Evolutionary conservation across 768 basidiomycete genomes (phyloP).

Genomic region (Nevesoporus exiguus): DNA sequence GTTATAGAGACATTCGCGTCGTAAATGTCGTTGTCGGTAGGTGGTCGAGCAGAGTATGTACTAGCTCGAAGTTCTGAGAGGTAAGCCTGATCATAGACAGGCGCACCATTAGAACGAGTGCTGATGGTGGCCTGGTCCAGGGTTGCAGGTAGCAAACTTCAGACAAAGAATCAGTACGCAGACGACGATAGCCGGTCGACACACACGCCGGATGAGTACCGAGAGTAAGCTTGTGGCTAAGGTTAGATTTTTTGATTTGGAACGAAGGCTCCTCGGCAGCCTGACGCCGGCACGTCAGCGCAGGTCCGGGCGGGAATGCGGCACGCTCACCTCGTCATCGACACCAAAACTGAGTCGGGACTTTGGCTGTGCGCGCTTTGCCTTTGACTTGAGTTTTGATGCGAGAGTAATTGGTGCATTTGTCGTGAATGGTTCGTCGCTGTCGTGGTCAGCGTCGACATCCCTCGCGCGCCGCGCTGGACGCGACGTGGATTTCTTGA

Average conservation of each 20-base stretch:
- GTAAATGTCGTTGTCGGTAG: constrained; percentile 37
- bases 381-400: constrained; percentile 67
- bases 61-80: constrained; percentile 76
- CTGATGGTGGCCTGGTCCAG: constrained; percentile 58
- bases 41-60: constrained; percentile 56
- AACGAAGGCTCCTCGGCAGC: constrained; percentile 62
- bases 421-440: neutral
- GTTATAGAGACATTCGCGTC: constrained; percentile 49
- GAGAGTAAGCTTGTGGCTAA: constrained; percentile 64
- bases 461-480: constrained; percentile 41
- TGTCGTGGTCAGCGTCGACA: constrained; percentile 33
- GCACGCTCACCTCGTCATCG: constrained; percentile 53
- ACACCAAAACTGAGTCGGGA: constrained; percentile 77
- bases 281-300: constrained; percentile 38
- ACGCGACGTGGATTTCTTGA: constrained; percentile 43
- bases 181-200: neutral
- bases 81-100: constrained; percentile 69
- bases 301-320: constrained; percentile 5
- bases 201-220: constrained; percentile 52
- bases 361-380: constrained; percentile 62
- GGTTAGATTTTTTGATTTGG: constrained; percentile 75
- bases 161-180: constrained; percentile 12
- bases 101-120: constrained; percentile 42
- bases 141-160: constrained; percentile 40
- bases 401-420: constrained; percentile 59